phyloP scores from a whole-genome alignment of 768 basidiomycete species.

The Xanthoconium stramineum region DNA sequence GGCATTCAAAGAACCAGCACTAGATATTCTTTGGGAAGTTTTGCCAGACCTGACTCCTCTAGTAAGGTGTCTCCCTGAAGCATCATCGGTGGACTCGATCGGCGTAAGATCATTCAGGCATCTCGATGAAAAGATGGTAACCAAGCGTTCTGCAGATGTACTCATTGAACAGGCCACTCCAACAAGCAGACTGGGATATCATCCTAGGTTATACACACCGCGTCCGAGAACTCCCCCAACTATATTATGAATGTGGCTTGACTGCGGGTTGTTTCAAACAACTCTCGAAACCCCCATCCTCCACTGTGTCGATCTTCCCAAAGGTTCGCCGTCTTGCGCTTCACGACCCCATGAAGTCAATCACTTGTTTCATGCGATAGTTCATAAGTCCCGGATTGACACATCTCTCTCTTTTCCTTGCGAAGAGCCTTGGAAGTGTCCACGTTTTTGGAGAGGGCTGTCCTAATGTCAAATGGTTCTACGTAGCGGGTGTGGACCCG shows the following conservation, averaged over 20 bases:
- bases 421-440: too few species aligned
- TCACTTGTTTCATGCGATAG: constrained; percentile 3
- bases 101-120: constrained; percentile 3
- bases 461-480: too few species aligned
- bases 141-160: neutral
- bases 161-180: neutral
- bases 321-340: constrained; percentile 4
- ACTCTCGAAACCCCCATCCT: neutral
- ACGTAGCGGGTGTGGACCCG: too few species aligned
- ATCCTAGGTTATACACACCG: constrained; percentile 9
- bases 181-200: constrained; percentile 2
- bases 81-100: neutral
- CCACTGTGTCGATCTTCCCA: constrained; percentile 2
- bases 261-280: neutral
- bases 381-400: constrained; percentile 1
- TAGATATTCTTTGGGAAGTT: constrained; percentile 9
- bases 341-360: neutral
- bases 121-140: too few species aligned
- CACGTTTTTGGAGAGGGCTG: too few species aligned
- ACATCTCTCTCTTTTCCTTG: too few species aligned
- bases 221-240: constrained; percentile 1
- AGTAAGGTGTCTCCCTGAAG: constrained; percentile 6
- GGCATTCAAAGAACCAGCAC: constrained; percentile 9
- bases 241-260: neutral
- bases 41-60: constrained; percentile 10